Conservation (phyloP, 2,329 filamentous ascomycete genomes). For the Lachnum nothofagi region DNA sequence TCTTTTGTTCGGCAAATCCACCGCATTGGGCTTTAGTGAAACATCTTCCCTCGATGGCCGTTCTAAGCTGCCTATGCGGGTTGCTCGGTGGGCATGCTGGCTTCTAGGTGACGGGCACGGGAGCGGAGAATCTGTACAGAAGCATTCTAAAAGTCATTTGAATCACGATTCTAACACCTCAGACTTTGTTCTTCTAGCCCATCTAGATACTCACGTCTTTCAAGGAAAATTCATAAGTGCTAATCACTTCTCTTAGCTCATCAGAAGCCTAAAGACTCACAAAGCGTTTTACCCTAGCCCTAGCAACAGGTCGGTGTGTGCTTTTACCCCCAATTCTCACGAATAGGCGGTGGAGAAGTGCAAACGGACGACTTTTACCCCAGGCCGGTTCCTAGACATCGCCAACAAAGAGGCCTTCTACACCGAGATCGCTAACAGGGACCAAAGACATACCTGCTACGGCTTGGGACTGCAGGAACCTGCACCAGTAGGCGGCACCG, state of each 20-base stretch:
- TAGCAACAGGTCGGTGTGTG: constrained; percentile 29
- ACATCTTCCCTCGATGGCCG: constrained; percentile 29
- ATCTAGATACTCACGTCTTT: constrained; percentile 7
- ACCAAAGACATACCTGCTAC: constrained; percentile 23
- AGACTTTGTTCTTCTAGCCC: constrained; percentile 14
- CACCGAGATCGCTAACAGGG: constrained; percentile 36
- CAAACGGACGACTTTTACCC: constrained; percentile 41
- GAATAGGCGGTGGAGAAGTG: constrained; percentile 46
- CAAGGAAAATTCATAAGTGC: constrained; percentile 14
- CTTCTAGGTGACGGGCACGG: constrained; percentile 27
- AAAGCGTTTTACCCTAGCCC: constrained; percentile 9
- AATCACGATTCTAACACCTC: constrained; percentile 20
- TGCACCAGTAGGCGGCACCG: constrained; percentile 23
- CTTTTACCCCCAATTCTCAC: constrained; percentile 36
- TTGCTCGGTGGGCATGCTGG: constrained; percentile 25
- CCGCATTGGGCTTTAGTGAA: constrained; percentile 25
- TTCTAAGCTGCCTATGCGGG: constrained; percentile 23
- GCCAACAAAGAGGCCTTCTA: constrained; percentile 42
- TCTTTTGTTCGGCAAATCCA: constrained; percentile 24
- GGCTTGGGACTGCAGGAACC: constrained; percentile 24
- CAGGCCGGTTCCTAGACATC: constrained; percentile 44
- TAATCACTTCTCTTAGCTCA: constrained; percentile 13
- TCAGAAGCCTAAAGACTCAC: constrained; percentile 11
- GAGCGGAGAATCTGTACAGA: constrained; percentile 30
- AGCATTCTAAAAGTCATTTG: constrained; percentile 26